phyloP scores from a whole-genome alignment of 352 stramenopile species.

The Lagenidium sp. region DNA sequence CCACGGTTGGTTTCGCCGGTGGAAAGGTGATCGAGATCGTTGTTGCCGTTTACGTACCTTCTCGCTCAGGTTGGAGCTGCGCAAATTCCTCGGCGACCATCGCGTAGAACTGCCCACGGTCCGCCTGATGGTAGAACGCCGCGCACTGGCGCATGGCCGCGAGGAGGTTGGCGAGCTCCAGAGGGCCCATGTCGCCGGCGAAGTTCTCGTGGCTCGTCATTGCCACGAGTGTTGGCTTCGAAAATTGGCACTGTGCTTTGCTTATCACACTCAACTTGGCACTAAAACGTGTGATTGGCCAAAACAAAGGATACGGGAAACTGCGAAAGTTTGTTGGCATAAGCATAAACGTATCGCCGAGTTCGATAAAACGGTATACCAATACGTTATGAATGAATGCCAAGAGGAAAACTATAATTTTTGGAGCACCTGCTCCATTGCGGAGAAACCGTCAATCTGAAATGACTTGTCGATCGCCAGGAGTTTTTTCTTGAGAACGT shows the following conservation, averaged over 20 bases:
- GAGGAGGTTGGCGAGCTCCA: constrained; percentile 7
- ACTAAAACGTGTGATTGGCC: no score
- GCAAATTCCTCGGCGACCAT: constrained; percentile 12
- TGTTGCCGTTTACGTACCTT: constrained; percentile 1
- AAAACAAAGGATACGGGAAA: no score
- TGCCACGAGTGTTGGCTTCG: no score
- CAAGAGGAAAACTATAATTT: constrained; percentile 3
- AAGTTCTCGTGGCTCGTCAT: no score
- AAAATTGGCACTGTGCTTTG: no score
- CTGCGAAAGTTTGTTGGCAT: no score
- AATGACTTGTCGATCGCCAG: constrained; percentile 19
- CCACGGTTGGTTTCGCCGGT: constrained; percentile 8
- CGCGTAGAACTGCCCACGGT: constrained; percentile 9
- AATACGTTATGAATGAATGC: neutral
- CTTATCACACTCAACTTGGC: no score
- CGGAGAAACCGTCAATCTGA: constrained; percentile 21
- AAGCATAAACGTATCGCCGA: no score
- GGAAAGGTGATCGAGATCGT: neutral
- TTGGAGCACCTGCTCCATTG: constrained; percentile 28
- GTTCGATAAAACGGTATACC: no score
- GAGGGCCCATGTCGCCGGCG: no score
- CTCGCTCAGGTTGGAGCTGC: neutral
- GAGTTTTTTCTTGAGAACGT: constrained; percentile 16
- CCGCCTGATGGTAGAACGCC: constrained; percentile 8
- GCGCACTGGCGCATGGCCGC: constrained; percentile 11